Base-by-base conservation (phyloP, 495 filamentous ascomycete species). In the Diplogelasinospora grovesii region DNA sequence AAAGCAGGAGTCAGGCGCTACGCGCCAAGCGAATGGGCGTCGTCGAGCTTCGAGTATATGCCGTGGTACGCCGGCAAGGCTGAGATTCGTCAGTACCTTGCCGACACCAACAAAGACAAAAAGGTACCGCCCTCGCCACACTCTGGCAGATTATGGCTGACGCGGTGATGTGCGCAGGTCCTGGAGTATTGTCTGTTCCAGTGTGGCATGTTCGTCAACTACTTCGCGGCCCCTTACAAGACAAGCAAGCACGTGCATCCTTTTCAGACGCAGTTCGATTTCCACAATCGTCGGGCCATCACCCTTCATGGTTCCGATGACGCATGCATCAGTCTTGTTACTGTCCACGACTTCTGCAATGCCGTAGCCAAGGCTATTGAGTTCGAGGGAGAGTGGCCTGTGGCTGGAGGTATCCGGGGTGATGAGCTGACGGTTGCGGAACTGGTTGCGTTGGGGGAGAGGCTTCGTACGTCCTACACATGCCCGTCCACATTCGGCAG, bases 371-470 rank as follows among this genome's bases (percentile, higher is more conserved):
- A 39, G 43, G 75, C 76, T 2, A 53, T 80, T 19, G 74, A 77
- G 0, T 75, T 63, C 36, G 63, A 73, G 11, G 75, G 73, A 15
- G 62, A 65, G 48, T 81, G 77, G 77, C 77, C 77, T 4, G 48
- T 56, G 11, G 41, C 64, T n/a, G 66, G 76, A 2, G 77, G 76
- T 4, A 73, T 81, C 36, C 42, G 49, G 20, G 77, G 77, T 7
- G 65, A 60, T 22, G 50, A 43, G 14, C 20, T 77, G 21, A 55
- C 69, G 0, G 29, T 74, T 9, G 39, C 44, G 4, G 39, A 77
- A 29, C 4, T 79, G 18, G 25, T 81, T 8, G 48, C 50, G 5
- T 39, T 78, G 2, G 73, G 66, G 0, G 64, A 68, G 51, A 70
- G 57, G 49, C 38, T 79, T n/a, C 36, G 66, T 74, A 46, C 74